Base-by-base conservation (phyloP, 2,329 filamentous ascomycete species). In the Pseudogymnoascus destructans region DNA sequence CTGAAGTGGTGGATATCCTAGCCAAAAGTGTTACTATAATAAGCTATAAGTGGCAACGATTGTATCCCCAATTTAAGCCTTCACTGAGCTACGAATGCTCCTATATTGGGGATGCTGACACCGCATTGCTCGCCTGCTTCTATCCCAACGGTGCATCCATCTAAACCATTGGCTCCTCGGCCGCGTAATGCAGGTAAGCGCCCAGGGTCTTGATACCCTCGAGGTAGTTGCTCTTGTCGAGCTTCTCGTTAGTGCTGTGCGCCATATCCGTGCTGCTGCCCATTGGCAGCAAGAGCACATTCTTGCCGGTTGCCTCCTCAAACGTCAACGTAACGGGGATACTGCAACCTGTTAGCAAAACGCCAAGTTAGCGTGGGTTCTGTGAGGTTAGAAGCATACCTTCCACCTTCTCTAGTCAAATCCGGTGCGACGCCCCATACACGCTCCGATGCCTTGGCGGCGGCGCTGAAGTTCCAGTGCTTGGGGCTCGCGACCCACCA, bases 401-500 rank as follows among this genome's bases (percentile, higher is more conserved):
- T 88, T 74, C 93, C 93, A 73, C 93, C 93, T 76, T 98, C 93
- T 62, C 93, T 83, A 38, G 93, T 98, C 73, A 95, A 86, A 74
- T 98, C 93, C 23, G 93, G 93, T 76, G 90, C 80, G 58, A 95
- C 86, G 58, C 88, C 88, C 81, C 90, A 98, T 35, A 98, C 93
- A 63, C 89, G 83, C 77, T 97, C 86, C 32, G 93, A 90, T n/a
- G 93, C 93, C 80, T 95, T 97, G 69, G 86, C 83, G 11, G 93
- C 93, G 23, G 92, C 92, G 27, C 84, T 81, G 75, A 97, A 98
- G 79, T 98, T 98, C 90, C 93, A 97, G 79, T 98, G 92, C 75
- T 95, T 93, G 27, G 93, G 92, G 69, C 87, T 91, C 52, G 95
- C 90, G 54, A 95, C 90, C 93, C 93, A 98, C 93, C 93, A 98